phyloP scores from a whole-genome alignment of 179 eudicot species.

The Patellifolia procumbens region DNA sequence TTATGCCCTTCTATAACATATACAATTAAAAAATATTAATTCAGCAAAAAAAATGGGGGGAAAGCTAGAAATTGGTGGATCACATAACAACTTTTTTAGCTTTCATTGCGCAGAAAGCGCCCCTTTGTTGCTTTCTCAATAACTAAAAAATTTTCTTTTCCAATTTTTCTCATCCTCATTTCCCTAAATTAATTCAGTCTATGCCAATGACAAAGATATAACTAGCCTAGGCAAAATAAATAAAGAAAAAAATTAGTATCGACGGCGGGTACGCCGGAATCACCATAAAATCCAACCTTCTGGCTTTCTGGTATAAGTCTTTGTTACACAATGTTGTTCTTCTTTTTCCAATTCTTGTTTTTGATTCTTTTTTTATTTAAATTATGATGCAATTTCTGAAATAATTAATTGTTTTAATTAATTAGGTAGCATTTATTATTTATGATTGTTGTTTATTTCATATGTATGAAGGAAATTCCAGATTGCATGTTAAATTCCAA shows the following conservation, averaged over 20 bases:
- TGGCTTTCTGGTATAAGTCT: conserved; percentile 9
- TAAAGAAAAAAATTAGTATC: background rate
- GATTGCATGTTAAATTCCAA: background rate
- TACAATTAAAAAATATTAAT: background rate
- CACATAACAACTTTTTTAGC: conserved; percentile 24
- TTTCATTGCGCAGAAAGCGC: conserved; percentile 29
- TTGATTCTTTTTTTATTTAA: background rate
- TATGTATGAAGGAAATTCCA: background rate
- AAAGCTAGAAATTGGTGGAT: conserved; percentile 29
- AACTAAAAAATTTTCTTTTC: background rate
- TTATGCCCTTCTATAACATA: no score
- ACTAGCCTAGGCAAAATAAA: background rate
- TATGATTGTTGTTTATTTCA: background rate
- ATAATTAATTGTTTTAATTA: background rate
- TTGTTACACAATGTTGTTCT: background rate
- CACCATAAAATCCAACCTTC: conserved; percentile 7
- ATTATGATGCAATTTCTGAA: background rate
- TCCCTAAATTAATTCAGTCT: conserved; percentile 8
- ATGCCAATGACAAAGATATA: conserved; percentile 17
- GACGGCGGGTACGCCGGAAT: conserved; percentile 23
- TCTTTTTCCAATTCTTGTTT: background rate
- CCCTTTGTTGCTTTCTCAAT: conserved; percentile 15
- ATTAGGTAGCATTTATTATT: background rate
- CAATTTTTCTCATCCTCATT: background rate
- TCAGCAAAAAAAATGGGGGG: background rate